Evolutionary conservation across 176 grass and related monocot genomes (phyloP), one percentile per base, ranked within the genome.

Genomic region (Aegilops speltoides): DNA sequence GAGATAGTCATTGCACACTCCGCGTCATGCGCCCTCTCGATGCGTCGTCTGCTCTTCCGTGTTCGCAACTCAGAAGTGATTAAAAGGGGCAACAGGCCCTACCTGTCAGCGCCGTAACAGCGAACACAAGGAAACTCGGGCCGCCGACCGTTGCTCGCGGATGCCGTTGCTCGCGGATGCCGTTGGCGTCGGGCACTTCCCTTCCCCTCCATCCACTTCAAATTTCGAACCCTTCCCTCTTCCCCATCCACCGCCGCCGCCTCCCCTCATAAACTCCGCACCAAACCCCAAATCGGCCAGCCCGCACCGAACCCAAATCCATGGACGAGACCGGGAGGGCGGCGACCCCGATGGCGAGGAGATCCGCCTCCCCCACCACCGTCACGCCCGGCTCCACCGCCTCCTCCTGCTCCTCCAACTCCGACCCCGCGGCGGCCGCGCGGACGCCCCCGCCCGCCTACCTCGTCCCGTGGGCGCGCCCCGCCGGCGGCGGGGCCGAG

Each of bases 341-440:
- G 73, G 48, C 9, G 43, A 56, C 54, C 19, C 25, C 83, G 67
- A 84, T 73, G 40, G 29, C 62, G 5, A 86, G 78, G 86, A 73
- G 64, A 31, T 12, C 66, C 19, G n/a, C 61, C 40, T 70, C 84
- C 28, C 32, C 73, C 9, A 69, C 85, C 34, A 77, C 81, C 15
- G 80, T 83, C 1, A 62, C 85, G 23, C 68, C 76, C 40, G 11
- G 74, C 36, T 92, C 93, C 64, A 78, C 45, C 54, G 41, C 45
- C 13, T 90, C 93, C 71, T 92, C 87, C 16, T 88, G 81, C 81
- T 91, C 89, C 76, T 91, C 85, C 76, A 82, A 87, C 67, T 15
- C 57, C 20, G 78, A 59, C 26, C 68, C 46, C 1, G 4, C 37
- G 3, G 54, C 45, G 1, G 3, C 36, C 2, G 56, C 46, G 1